Percentiles rank a stretch among this genome's conserved stretches.
Evolutionary conservation across 768 basidiomycete species (phyloP).

Genomic region (Phanerodontia chrysosporium): DNA sequence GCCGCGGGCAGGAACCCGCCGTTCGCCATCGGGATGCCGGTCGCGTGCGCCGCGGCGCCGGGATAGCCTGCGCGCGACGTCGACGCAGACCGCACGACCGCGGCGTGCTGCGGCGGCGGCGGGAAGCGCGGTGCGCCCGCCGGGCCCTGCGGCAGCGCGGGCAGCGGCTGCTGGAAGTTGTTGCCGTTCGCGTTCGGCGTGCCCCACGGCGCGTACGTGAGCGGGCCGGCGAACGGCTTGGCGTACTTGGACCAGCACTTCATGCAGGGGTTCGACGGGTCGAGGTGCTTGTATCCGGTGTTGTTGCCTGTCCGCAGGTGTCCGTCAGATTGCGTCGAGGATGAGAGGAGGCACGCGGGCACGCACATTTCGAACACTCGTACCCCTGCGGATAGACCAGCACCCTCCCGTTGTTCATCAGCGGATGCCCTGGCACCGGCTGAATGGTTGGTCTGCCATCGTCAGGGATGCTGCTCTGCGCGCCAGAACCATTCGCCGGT

Average conservation of each 20-base stretch:
- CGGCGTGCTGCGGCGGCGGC: background rate
- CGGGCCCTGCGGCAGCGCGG: slow-evolving; percentile 6
- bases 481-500: slow-evolving; percentile 2
- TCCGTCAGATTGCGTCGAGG: background rate
- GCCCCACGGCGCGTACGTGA: slow-evolving; percentile 48
- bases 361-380: slow-evolving; percentile 65
- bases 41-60: slow-evolving; percentile 7
- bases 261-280: slow-evolving; percentile 63
- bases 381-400: slow-evolving; percentile 68
- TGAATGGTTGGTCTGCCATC: slow-evolving; percentile 60
- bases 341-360: background rate
- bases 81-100: slow-evolving; percentile 1
- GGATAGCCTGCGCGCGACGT: slow-evolving; percentile 6
- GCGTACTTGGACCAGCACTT: slow-evolving; percentile 74
- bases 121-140: background rate
- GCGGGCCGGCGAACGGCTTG: slow-evolving; percentile 55
- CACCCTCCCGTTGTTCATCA: slow-evolving; percentile 55
- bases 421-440: slow-evolving; percentile 64
- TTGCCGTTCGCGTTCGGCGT: background rate
- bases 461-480: slow-evolving; percentile 25
- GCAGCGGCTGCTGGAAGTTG: slow-evolving; percentile 21
- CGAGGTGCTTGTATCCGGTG: slow-evolving; percentile 66
- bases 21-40: slow-evolving; percentile 18
- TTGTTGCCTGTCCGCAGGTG: slow-evolving; percentile 52
- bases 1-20: slow-evolving; percentile 17